These are phyloP conservation scores for Coemansia sp. DNA, from an alignment of 192 early-diverging fungal species.

Conservation along the genomic window DNA sequence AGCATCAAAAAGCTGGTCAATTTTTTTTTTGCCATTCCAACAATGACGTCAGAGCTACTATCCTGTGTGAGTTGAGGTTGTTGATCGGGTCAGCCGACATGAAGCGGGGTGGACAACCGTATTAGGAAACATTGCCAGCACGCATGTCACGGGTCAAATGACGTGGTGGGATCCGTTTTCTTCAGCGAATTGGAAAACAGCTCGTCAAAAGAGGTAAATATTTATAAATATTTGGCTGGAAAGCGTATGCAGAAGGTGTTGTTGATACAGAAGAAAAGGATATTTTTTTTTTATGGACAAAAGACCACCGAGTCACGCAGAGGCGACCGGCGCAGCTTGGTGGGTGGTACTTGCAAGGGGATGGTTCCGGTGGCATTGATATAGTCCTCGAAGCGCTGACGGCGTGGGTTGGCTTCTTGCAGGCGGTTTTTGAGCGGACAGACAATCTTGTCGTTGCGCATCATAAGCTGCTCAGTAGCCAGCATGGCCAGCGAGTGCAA, in stretches of 20 bases:
- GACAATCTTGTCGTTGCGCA: slow-evolving; percentile 54
- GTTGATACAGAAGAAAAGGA: no score
- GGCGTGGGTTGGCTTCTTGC: slow-evolving; percentile 45
- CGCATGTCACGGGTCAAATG: background rate
- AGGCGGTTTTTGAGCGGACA: slow-evolving; percentile 58
- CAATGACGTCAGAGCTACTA: background rate
- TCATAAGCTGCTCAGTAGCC: slow-evolving; percentile 57
- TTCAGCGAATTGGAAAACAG: background rate
- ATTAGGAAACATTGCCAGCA: background rate
- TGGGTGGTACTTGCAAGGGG: slow-evolving; percentile 17
- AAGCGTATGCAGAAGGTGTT: background rate
- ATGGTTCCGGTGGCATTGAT: slow-evolving; percentile 40
- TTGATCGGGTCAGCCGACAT: background rate
- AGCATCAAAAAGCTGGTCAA: background rate
- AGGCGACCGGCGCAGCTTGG: slow-evolving; percentile 19
- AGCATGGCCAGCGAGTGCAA: slow-evolving; percentile 50
- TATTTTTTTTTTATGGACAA: slow-evolving; percentile 3
- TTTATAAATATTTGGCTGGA: background rate
- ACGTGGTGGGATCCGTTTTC: background rate
- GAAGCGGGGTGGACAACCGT: background rate
- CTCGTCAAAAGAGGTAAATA: background rate
- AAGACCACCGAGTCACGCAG: slow-evolving; percentile 24
- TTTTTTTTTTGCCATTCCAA: background rate
- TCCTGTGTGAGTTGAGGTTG: background rate
- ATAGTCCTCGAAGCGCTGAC: slow-evolving; percentile 50